A percentile compares a stretch with the other conserved stretches of the same genome.
phyloP scores from a whole-genome alignment of 331 rosid genomes.

The Ulmus americana region DNA sequence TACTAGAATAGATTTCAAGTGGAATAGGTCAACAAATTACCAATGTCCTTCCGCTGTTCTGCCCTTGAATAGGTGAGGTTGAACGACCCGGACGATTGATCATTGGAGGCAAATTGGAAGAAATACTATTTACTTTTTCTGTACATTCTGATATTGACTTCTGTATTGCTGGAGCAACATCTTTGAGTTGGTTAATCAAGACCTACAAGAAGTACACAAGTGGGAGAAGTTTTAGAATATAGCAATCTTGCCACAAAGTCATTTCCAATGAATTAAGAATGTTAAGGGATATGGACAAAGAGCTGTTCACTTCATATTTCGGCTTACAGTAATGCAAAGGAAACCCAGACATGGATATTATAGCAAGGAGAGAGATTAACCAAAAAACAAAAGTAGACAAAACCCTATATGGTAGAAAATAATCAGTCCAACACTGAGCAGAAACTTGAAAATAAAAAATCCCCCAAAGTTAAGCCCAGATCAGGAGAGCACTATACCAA shows the following conservation, averaged over 20 bases:
- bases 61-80: conserved; percentile 66
- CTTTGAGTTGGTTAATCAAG: conserved; percentile 92
- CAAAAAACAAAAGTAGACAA: neutral
- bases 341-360: neutral
- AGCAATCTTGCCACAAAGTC: neutral
- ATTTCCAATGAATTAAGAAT: neutral
- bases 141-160: conserved; percentile 93
- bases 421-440: neutral
- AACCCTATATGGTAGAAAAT: neutral
- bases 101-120: conserved; percentile 63
- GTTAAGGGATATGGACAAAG: neutral
- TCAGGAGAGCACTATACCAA: neutral
- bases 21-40: conserved; percentile 33
- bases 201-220: conserved; percentile 44
- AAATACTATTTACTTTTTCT: conserved; percentile 69
- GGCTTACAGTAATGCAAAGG: neutral
- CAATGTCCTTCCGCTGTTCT: conserved; percentile 65
- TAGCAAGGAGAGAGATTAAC: neutral
- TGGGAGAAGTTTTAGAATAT: conserved; percentile 18
- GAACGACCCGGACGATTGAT: conserved; percentile 58
- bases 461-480: neutral
- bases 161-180: conserved; percentile 91
- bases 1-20: neutral
- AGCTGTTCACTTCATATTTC: neutral
- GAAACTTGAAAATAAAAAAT: neutral